phyloP scores from a whole-genome alignment of 1,139 yeast species.

The Blastobotrys elegans region DNA sequence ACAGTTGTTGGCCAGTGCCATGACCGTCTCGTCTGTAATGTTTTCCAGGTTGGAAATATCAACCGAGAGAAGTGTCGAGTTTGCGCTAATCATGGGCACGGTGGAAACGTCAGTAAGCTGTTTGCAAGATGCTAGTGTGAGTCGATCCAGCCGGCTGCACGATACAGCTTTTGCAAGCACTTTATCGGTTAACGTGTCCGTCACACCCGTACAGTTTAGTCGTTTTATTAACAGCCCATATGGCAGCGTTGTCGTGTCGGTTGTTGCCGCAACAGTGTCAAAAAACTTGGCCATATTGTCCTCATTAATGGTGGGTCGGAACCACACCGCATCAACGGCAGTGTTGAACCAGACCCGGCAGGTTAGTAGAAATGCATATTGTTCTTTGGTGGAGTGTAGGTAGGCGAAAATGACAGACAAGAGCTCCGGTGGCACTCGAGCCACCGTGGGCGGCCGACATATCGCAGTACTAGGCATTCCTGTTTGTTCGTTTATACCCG shows the following conservation, averaged over 20 bases:
- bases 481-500: too few relatives aligned
- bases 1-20: slow-evolving; percentile 68
- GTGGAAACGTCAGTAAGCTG: slow-evolving; percentile 59
- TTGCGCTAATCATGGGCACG: slow-evolving; percentile 54
- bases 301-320: slow-evolving; percentile 56
- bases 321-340: slow-evolving; percentile 80
- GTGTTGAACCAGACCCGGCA: slow-evolving; percentile 79
- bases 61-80: slow-evolving; percentile 72
- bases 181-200: slow-evolving; percentile 61
- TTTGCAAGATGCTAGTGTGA: slow-evolving; percentile 78
- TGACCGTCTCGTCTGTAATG: slow-evolving; percentile 61
- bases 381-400: slow-evolving; percentile 57
- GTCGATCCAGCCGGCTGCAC: slow-evolving; percentile 74
- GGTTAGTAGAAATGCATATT: slow-evolving; percentile 64
- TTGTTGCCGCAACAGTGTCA: slow-evolving; percentile 3
- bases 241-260: slow-evolving; percentile 41
- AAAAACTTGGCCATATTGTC: slow-evolving; percentile 13
- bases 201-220: slow-evolving; percentile 72
- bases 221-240: slow-evolving; percentile 74
- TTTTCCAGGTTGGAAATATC: slow-evolving; percentile 84
- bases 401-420: slow-evolving; percentile 64
- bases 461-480: too few relatives aligned
- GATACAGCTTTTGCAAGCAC: slow-evolving; percentile 39
- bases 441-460: slow-evolving; percentile 53
- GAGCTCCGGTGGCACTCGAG: slow-evolving; percentile 75